These are phyloP conservation scores for Citrullus mucosospermus DNA, from an alignment of 306 rosid genomes.

Conservation along the genomic window DNA sequence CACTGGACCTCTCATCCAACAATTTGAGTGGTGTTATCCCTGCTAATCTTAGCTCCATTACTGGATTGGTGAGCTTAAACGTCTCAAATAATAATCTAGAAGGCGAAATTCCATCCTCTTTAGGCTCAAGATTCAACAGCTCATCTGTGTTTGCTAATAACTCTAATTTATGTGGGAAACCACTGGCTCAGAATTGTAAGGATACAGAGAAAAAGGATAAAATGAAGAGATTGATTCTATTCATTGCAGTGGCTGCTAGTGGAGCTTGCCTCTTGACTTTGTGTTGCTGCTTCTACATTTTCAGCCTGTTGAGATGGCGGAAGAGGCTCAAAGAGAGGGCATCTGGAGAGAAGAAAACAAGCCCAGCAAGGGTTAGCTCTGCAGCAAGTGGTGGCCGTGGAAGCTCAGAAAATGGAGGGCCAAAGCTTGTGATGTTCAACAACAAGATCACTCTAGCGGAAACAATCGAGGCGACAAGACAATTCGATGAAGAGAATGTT, in stretches of 20 bases:
- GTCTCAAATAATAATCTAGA: slow-evolving; percentile 57
- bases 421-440: slow-evolving; percentile 83
- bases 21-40: slow-evolving; percentile 70
- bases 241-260: slow-evolving; percentile 32
- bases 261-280: slow-evolving; percentile 44
- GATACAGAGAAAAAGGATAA: slow-evolving; percentile 12
- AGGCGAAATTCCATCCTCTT: slow-evolving; percentile 53
- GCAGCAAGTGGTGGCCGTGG: slow-evolving; percentile 78
- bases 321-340: slow-evolving; percentile 50
- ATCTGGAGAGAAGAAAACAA: slow-evolving; percentile 65
- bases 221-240: slow-evolving; percentile 46
- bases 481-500: slow-evolving; percentile 92
- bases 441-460: slow-evolving; percentile 78
- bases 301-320: slow-evolving; percentile 74
- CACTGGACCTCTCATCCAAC: slow-evolving; percentile 65
- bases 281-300: slow-evolving; percentile 81
- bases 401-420: slow-evolving; percentile 76
- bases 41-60: slow-evolving; percentile 29
- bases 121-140: slow-evolving; percentile 59
- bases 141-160: slow-evolving; percentile 49
- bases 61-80: slow-evolving; percentile 46
- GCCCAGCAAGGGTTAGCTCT: slow-evolving; percentile 77
- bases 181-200: slow-evolving; percentile 39
- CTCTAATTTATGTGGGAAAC: slow-evolving; percentile 53
- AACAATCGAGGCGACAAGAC: slow-evolving; percentile 78